phyloP scores from a whole-genome alignment of 2,329 filamentous ascomycete genomes.

The Colletotrichum higginsianum region DNA sequence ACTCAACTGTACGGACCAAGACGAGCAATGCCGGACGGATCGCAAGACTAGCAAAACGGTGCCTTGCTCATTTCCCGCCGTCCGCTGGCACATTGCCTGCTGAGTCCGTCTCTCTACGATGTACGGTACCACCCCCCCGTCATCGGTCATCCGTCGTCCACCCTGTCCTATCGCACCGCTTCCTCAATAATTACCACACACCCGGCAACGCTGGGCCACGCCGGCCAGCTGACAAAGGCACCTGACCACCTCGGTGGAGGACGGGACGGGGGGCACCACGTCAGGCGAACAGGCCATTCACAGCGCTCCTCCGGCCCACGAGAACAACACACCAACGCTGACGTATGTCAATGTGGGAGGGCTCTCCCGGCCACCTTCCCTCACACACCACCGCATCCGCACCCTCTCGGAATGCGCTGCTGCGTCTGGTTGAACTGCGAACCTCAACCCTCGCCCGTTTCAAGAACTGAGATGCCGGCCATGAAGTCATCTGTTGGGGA shows the following conservation, averaged over 20 bases:
- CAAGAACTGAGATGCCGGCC: constrained; percentile 27
- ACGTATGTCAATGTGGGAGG: constrained; percentile 30
- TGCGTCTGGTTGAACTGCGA: background rate
- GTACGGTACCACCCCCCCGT: constrained; percentile 27
- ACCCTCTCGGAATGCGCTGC: constrained; percentile 7
- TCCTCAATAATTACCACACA: constrained; percentile 30
- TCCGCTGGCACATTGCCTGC: constrained; percentile 14
- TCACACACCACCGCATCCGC: constrained; percentile 8
- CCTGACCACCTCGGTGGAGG: constrained; percentile 42
- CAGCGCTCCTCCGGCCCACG: constrained; percentile 36
- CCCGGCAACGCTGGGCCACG: constrained; percentile 27
- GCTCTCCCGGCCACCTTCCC: constrained; percentile 26
- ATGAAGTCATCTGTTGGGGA: constrained; percentile 31
- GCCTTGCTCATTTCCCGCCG: constrained; percentile 6
- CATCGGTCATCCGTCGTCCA: constrained; percentile 36
- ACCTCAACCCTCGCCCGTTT: constrained; percentile 35
- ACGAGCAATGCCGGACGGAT: constrained; percentile 23
- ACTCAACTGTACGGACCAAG: constrained; percentile 9
- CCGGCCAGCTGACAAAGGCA: constrained; percentile 39
- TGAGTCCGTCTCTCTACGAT: background rate
- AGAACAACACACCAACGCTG: constrained; percentile 41
- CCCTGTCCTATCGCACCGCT: constrained; percentile 32
- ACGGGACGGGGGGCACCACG: constrained; percentile 25
- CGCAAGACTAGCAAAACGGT: constrained; percentile 34
- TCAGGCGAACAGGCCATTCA: constrained; percentile 42